A percentile compares a stretch with the other conserved stretches of the same genome.
Evolutionary conservation across 441 rosid species (phyloP).

Genomic region (Erodium texanum): DNA sequence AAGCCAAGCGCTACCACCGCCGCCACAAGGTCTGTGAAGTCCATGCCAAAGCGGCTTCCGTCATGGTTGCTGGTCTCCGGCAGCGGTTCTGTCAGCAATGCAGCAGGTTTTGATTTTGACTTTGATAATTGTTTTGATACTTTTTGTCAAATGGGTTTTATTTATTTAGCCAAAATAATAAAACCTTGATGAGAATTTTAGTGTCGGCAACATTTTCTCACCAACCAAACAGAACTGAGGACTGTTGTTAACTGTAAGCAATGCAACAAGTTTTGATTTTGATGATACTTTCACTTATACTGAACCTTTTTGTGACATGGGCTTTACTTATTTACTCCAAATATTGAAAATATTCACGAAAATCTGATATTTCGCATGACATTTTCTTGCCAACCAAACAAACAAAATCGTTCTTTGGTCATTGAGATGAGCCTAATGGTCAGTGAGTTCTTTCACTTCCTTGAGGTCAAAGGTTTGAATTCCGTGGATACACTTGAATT

Average conservation of each 20-base stretch:
- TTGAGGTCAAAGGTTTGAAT: too few relatives aligned
- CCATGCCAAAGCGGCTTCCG: constrained; percentile 51
- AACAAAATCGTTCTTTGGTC: too few relatives aligned
- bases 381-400: too few relatives aligned
- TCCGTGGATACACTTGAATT: too few relatives aligned
- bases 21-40: constrained; percentile 63
- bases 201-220: constrained; percentile 1
- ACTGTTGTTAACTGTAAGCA: too few relatives aligned
- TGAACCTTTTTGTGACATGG: neutral
- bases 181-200: neutral
- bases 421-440: too few relatives aligned
- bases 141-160: neutral
- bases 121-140: too few relatives aligned
- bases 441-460: too few relatives aligned
- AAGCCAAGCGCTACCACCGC: constrained; percentile 51
- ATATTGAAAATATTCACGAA: too few relatives aligned
- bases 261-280: neutral
- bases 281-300: neutral
- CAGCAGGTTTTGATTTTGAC: constrained; percentile 39
- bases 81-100: constrained; percentile 71
- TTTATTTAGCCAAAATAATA: neutral
- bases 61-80: constrained; percentile 38
- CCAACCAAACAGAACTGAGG: neutral
- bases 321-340: neutral
- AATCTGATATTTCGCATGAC: neutral